These are phyloP conservation scores for Trapa bicornis DNA, from an alignment of 345 rosid species.

Conservation along the genomic window DNA sequence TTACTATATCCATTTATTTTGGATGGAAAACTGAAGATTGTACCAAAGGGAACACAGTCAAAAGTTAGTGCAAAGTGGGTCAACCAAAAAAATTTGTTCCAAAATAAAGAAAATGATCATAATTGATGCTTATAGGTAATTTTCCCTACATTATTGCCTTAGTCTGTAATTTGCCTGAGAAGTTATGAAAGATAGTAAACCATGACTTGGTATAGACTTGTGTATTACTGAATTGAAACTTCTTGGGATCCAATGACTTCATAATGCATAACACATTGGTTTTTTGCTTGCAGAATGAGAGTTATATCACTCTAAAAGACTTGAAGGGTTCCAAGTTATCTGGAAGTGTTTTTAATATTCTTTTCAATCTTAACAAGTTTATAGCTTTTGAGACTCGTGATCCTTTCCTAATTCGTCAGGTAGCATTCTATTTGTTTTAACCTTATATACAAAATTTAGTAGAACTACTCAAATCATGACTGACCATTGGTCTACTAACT, in stretches of 20 bases:
- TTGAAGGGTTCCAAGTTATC: conserved; percentile 81
- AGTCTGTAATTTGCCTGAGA: background rate
- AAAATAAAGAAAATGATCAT: too few relatives aligned
- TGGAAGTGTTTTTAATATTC: conserved; percentile 81
- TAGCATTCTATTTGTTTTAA: conserved; percentile 11
- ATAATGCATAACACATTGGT: background rate
- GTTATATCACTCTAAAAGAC: conserved; percentile 53
- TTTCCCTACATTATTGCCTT: too few relatives aligned
- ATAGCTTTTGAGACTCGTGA: conserved; percentile 97
- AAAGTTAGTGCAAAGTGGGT: too few relatives aligned
- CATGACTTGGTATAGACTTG: background rate
- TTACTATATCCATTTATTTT: too few relatives aligned
- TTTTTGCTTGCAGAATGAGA: conserved; percentile 45
- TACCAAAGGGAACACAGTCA: too few relatives aligned
- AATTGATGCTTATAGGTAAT: too few relatives aligned
- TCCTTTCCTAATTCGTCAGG: conserved; percentile 98
- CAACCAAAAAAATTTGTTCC: too few relatives aligned
- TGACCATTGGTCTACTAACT: background rate
- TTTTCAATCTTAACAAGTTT: conserved; percentile 89
- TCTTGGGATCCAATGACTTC: background rate
- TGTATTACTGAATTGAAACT: background rate
- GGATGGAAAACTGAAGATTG: too few relatives aligned
- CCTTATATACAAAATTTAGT: background rate
- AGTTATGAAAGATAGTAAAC: background rate
- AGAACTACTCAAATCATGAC: background rate